phyloP scores from a whole-genome alignment of 2,329 filamentous ascomycete genomes.

The Penicillium concentricum region DNA sequence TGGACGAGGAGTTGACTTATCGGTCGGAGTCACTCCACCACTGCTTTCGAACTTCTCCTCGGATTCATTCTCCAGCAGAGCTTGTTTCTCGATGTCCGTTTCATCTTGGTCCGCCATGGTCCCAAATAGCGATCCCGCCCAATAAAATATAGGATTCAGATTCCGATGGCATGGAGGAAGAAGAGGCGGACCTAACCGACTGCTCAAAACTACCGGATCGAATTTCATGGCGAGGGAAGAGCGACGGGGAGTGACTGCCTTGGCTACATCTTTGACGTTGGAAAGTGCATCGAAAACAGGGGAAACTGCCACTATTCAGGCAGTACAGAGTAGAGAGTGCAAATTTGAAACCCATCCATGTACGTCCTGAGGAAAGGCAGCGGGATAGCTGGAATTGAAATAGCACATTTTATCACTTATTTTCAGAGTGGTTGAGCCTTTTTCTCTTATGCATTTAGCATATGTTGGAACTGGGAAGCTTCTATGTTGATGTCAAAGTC shows the following conservation, averaged over 20 bases:
- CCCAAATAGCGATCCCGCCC: constrained; percentile 3
- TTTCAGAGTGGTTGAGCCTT: rapidly evolving
- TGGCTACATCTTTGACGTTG: background rate
- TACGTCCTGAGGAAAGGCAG: constrained; percentile 21
- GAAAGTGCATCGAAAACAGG: background rate
- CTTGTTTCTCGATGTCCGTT: constrained; percentile 1
- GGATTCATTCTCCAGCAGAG: constrained; percentile 1
- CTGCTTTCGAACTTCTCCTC: constrained; percentile 8
- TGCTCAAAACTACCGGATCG: background rate
- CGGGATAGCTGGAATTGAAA: constrained; percentile 20
- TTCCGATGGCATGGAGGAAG: constrained; percentile 13
- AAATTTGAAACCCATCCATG: constrained; percentile 26
- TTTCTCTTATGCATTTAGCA: background rate
- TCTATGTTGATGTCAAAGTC: background rate
- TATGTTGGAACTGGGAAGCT: background rate
- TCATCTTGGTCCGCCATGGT: constrained; percentile 13
- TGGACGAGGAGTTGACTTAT: constrained; percentile 18
- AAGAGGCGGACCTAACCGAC: background rate
- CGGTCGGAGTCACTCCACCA: constrained; percentile 5
- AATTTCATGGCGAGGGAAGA: constrained; percentile 1
- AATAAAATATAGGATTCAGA: background rate
- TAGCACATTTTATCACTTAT: background rate
- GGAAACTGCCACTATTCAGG: background rate
- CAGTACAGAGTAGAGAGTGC: constrained; percentile 6
- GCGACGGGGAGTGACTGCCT: background rate